Evolutionary conservation across 495 filamentous ascomycete genomes (phyloP), one percentile per base, ranked within the genome.

Genomic region (Penicillium egyptiacum): DNA sequence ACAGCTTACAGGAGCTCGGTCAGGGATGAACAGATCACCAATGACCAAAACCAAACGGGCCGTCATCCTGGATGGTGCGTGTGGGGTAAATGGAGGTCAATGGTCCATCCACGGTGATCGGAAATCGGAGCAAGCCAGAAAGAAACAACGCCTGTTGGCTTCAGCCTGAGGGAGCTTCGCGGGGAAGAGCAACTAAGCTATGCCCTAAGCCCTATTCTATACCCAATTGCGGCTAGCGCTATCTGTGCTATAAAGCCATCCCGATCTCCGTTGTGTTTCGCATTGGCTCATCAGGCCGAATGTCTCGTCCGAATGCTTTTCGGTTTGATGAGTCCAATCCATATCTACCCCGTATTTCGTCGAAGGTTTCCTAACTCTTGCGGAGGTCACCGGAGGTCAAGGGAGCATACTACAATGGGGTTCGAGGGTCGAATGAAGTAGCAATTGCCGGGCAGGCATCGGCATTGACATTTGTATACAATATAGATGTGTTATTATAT

Each of bases 1-100:
- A 31, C 43, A 17, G 72, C 82, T 59, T 76, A 90, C 88, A n/a
- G 88, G 78, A 69, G 94, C 93, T 73, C 93, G 81, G 77, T 98
- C 93, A 61, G 93, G 93, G 73, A 98, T 97, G 82, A 97, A 96
- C 52, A 98, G 83, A 79, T 98, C 94, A 70, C 93, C 93, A 60
- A 97, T 91, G 64, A 91, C 90, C 69, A 98, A 84, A 67, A 96
- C 88, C 51, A 93, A 77, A 70, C 89, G 82, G 63, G 89, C 89
- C 64, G 88, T 83, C 89, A 92, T 92, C 53, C 50, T 76, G 65
- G 46, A 57, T 60, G 55, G 45, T 55, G 54, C 33, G 51, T 56
- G 44, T 60, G 50, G 43, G 60, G 44, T 55, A 37, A 31, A 35
- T 17, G 42, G 47, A 52, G 56, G 61, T 65, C 64, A 75, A 70